Base-by-base conservation (phyloP, 208 protist genomes). In the Lotmaria passim region DNA sequence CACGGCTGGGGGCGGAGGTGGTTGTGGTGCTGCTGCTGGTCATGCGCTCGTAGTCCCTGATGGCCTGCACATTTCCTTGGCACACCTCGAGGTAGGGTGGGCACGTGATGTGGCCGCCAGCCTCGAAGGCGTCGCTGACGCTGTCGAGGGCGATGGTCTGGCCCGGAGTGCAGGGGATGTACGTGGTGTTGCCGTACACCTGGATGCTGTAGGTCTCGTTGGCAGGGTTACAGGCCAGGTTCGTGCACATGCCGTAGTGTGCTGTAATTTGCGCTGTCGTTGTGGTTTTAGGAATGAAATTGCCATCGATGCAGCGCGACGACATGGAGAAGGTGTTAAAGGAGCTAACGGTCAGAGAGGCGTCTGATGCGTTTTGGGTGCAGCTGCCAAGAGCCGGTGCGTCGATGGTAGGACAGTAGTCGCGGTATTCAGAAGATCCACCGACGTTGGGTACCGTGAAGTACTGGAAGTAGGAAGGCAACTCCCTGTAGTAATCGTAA, bases 361-460 rank as follows among this genome's bases (percentile, higher is more conserved):
- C 63, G 1, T 0, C 7, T 17, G 14, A 6, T 1, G 39, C 4
- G 3, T 21, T 5, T 39, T 69, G 63, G 1, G 2, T 34, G 52
- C 87, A 90, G 0, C 10, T 3, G 4, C 59, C 60, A 31, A 78
- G 64, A 14, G 0, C 23, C 47, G 55, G 79, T 2, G 0, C 11
- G 0, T 38, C 0, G 48, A 93, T 51, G n/a, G 65, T 46, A 7
- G 84, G 87, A 61, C 87, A 93, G 73, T 75, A 86, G 66, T 90
- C 86, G 65, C 83, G 76, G n/a, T 75, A 69, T 23, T 59, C 3
- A 10, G 41, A 19, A 39, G 0, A 8, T 4, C 81, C 87, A 11
- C 69, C 69, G 1, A 57, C 1, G 6, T 23, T 38, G 2, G 69
- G 31, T 17, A 77, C 24, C 1, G 23, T 12, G 47, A 90, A 90